Evolutionary conservation across 257 asterid species (phyloP), one percentile per base, ranked within the genome.

Genomic region (Nicotiana obtusifolia): DNA sequence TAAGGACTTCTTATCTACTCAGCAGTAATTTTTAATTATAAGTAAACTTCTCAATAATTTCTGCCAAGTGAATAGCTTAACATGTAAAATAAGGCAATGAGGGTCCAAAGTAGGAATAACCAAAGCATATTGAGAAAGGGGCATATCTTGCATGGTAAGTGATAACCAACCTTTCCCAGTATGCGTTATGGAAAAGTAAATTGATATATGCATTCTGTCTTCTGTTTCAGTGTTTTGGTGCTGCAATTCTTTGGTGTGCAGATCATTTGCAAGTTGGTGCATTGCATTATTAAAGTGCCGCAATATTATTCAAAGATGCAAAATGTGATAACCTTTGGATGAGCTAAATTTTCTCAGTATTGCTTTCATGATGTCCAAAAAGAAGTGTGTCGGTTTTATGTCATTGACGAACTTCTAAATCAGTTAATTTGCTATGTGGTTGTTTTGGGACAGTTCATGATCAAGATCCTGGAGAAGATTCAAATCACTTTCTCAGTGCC

Each of bases 121-220:
- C 56, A 52, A 14, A 52, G 56, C 17, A 52, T 52, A 52, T 52
- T 52, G 56, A 13, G 5, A 11, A 52, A 52, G 56, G 56, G 56
- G 77, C 77, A 68, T 69, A 69, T 69, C 57, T 37, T 10, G 77
- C 77, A 13, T 71, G 7, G 60, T 22, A 44, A 71, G 78, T 71
- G 37, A 22, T 44, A n/a, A n/a, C 75, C 14, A 71, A 22, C 22
- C 35, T 37, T 68, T 71, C 78, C 59, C 59, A 22, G 59, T 20
- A 44, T 44, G 60, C 10, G 1, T 22, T 13, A 44, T 71, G 59
- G 56, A 41, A 56, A 71, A 71, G 3, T 44, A 20, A 71, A 41
- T 11, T 57, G 22, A 14, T 20, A 8, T 10, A 41, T 17, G 13
- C 33, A 20, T 37, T 37, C 19, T 37, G 11, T 69, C 56, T 68